phyloP scores from a whole-genome alignment of 768 basidiomycete genomes.

The Pholiota molesta region DNA sequence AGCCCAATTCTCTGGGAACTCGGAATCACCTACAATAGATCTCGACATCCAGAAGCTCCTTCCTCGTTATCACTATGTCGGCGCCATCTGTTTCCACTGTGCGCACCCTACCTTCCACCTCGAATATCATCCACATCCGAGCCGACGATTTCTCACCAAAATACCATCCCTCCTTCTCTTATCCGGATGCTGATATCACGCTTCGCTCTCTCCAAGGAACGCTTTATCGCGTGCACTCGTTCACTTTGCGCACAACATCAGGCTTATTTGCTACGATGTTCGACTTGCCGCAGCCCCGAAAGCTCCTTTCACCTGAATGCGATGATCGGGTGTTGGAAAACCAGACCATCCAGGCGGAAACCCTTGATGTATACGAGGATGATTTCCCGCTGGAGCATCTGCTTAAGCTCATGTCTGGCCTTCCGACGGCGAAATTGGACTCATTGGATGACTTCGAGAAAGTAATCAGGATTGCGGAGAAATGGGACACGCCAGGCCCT shows the following conservation, averaged over 20 bases:
- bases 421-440: constrained; percentile 48
- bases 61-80: constrained; percentile 15
- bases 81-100: constrained; percentile 20
- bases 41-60: constrained; percentile 5
- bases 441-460: constrained; percentile 56
- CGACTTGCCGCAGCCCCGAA: constrained; percentile 50
- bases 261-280: constrained; percentile 67
- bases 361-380: constrained; percentile 42
- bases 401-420: constrained; percentile 59
- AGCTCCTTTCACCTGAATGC: neutral
- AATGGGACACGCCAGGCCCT: constrained; percentile 71
- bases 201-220: constrained; percentile 49
- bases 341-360: constrained; percentile 10
- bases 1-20: constrained; percentile 7
- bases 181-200: constrained; percentile 36
- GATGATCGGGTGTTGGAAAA: constrained; percentile 7
- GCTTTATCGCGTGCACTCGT: constrained; percentile 57
- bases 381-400: constrained; percentile 54
- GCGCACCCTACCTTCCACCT: constrained; percentile 8
- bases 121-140: constrained; percentile 15
- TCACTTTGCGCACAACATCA: constrained; percentile 59
- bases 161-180: constrained; percentile 37
- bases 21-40: constrained; percentile 1
- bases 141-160: constrained; percentile 16
- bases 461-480: constrained; percentile 64